Base-by-base conservation (phyloP, 2,329 filamentous ascomycete genomes). In the Aspergillus fumigatus region DNA sequence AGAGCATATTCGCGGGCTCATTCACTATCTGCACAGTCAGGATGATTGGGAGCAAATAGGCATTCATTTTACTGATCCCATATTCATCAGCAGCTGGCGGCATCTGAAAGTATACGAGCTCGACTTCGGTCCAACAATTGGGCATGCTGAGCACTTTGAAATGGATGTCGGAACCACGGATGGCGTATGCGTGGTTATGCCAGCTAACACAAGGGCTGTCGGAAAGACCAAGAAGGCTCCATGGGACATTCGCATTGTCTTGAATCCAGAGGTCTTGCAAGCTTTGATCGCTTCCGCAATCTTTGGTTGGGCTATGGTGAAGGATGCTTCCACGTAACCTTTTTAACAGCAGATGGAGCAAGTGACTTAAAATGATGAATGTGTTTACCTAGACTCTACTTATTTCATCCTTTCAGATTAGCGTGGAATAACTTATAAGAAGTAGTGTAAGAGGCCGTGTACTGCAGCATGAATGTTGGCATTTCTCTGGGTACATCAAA, bases 51-150 rank as follows among this genome's bases (percentile, higher is more conserved):
- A 25, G 6, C 11, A 27, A 8, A 50, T 50, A 19, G 29, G 43
- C 25, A 54, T 54, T 35, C 40, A 50, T 17, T 35, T 47, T 4
- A 26, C 32, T 2, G 23, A 50, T 2, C 8, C 41, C 17, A 40
- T 40, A n/a, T 49, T 25, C 5, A 40, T 40, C 32, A 49, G 45
- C n/a, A 54, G 52, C 35, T 40, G 48, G 11, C 25, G 47, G 32
- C 52, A 54, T 35, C 23, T 54, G 52, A 54, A 50, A 10, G 35
- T 54, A 4, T 50, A 41, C 17, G 23, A 21, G 6, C 21, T 54
- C 2, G 35, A 54, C 9, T 54, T 43, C 19, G 47, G 52, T 19
- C 23, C 29, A 4, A 3, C 10, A 7, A 7, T 54, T 19, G 35
- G 52, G 4, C 8, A n/a, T 1, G n/a, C n/a, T 6, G 4, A 4